These are phyloP conservation scores for Penicillium brasilianum DNA, from an alignment of 2,329 filamentous ascomycete species.

Conservation along the genomic window DNA sequence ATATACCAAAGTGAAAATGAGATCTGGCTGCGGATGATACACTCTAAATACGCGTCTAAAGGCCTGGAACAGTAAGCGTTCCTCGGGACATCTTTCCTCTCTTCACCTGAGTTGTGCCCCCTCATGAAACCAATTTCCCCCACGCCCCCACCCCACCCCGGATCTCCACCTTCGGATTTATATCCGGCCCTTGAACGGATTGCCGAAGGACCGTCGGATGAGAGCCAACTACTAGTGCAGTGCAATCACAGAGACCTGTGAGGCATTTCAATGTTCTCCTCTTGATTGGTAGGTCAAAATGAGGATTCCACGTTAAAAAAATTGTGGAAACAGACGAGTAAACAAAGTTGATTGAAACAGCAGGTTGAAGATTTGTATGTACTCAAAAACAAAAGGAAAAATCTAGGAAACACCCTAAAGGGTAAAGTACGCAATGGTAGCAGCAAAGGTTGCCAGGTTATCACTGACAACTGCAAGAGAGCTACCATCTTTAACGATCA, in stretches of 20 bases:
- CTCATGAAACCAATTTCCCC: neutral
- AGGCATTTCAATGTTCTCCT: neutral
- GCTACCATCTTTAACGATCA: constrained; percentile 52
- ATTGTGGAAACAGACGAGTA: neutral
- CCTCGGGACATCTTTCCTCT: constrained; percentile 20
- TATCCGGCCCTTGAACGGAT: constrained; percentile 7
- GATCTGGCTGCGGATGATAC: neutral
- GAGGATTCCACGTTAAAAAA: neutral
- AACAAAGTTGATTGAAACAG: neutral
- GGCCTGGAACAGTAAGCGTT: neutral
- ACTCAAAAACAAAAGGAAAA: neutral
- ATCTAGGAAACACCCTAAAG: constrained; percentile 16
- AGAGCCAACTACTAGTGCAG: neutral
- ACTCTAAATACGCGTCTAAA: neutral
- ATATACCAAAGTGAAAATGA: no score
- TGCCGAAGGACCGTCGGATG: neutral
- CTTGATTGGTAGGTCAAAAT: neutral
- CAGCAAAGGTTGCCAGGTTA: constrained; percentile 53
- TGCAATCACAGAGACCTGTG: neutral
- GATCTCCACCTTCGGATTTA: constrained; percentile 16
- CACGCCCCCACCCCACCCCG: constrained; percentile 8
- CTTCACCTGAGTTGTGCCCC: constrained; percentile 3
- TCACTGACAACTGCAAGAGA: constrained; percentile 52
- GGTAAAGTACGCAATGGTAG: constrained; percentile 51
- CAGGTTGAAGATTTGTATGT: constrained; percentile 1